Base-by-base conservation (phyloP, 129 eudicot species). In the Chrysanthemum seticuspe region DNA sequence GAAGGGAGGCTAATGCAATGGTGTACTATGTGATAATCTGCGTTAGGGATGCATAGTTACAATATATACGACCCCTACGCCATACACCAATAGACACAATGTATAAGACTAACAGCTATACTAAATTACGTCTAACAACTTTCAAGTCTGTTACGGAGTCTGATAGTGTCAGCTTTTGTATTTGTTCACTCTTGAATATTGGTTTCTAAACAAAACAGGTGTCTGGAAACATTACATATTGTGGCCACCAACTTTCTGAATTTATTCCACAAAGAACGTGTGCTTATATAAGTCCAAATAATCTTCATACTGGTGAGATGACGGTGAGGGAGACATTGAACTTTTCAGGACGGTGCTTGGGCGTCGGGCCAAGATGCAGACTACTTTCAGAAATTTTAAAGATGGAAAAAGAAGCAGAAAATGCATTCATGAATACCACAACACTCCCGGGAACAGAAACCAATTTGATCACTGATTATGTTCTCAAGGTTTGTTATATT, bases 271-370 rank as follows among this genome's bases (percentile, higher is more conserved):
- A 84, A 36, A 82, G 88, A 64, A 69, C 85, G 11, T 81, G 85
- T 19, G 88, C 88, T 34, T 84, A 84, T 54, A 66, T 81, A 56
- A 81, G 88, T 65, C 81, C 83, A 13, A 7, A 81, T 67, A 84
- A 81, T 64, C 79, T 84, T 58, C 88, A 84, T 52, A 77, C 71
- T 0, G 88, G 88, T 13, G 88, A 84, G 71, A 11, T 84, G 81
- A 84, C 88, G 0, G 88, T 84, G 47, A 73, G 88, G 53, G 88
- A 84, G 67, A 84, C 85, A 62, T 36, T 84, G 5, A 76, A 81
- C 13, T 84, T 84, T 74, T 84, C 88, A 0, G 81, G 81, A 49
- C 79, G 88, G 34, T 84, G 85, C 18, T 81, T 80, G 57, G 88
- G 88, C 14, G 81, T 84, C 49, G 85, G 88, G 12, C 49, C 75